These are phyloP conservation scores for Stereum hirsutum DNA, from an alignment of 1,284 basidiomycete genomes.

Conservation along the genomic window DNA sequence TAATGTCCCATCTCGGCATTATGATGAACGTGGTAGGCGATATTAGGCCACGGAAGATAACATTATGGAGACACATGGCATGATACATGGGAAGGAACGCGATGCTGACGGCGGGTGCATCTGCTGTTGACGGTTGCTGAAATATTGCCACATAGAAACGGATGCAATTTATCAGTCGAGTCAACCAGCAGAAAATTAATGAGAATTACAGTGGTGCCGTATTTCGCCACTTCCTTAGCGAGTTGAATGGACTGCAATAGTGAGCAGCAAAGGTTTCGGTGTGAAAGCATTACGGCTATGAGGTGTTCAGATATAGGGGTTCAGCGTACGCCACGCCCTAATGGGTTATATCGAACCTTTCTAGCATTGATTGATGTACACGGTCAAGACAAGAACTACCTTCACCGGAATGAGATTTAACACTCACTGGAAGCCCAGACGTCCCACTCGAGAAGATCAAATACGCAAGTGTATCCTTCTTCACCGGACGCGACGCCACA, in stretches of 20 bases:
- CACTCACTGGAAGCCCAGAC: conserved; percentile 69
- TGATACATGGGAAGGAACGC: conserved; percentile 65
- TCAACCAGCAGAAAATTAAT: too few species aligned
- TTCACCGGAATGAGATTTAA: conserved; percentile 1
- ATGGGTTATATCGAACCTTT: too few species aligned
- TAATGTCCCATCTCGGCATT: conserved; percentile 50
- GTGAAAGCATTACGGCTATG: conserved; percentile 72
- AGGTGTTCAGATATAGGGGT: neutral
- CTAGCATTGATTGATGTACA: neutral
- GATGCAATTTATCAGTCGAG: too few species aligned
- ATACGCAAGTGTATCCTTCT: conserved; percentile 55
- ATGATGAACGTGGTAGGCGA: conserved; percentile 39
- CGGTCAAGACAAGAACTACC: too few species aligned
- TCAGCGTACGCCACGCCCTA: neutral
- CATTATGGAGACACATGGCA: conserved; percentile 49
- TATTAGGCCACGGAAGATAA: conserved; percentile 39
- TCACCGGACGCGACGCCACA: conserved; percentile 35
- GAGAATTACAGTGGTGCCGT: too few species aligned
- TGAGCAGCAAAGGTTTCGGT: conserved; percentile 52
- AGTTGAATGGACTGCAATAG: conserved; percentile 32
- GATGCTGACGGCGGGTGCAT: conserved; percentile 36
- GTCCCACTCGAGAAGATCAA: conserved; percentile 73
- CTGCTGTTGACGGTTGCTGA: conserved; percentile 26
- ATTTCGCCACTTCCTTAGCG: conserved; percentile 17
- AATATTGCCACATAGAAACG: too few species aligned